A percentile compares a stretch with the other conserved stretches of the same genome.
These are phyloP conservation scores for Aspergillus ruber DNA, from an alignment of 2,329 filamentous ascomycete species.

Conservation along the genomic window DNA sequence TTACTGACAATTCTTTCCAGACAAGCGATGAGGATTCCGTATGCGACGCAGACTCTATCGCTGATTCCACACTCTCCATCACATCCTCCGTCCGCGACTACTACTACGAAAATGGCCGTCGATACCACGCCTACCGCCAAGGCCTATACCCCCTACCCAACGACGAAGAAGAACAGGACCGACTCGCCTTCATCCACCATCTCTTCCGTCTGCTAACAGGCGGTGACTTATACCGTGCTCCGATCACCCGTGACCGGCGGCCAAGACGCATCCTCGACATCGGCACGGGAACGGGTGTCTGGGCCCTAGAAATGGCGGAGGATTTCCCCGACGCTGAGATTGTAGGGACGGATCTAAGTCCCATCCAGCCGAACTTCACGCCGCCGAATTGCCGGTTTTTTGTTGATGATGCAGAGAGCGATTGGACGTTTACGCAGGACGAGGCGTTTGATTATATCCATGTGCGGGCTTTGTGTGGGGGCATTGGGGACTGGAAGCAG, in stretches of 20 bases:
- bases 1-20: slow-evolving; percentile 10
- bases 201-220: slow-evolving; percentile 30
- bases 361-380: slow-evolving; percentile 34
- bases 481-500: slow-evolving; percentile 29
- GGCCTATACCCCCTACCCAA: slow-evolving; percentile 40
- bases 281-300: slow-evolving; percentile 28
- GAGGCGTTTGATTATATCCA: slow-evolving; percentile 37
- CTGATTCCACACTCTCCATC: slow-evolving; percentile 35
- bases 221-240: slow-evolving; percentile 34
- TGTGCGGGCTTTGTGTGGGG: slow-evolving; percentile 29
- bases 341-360: slow-evolving; percentile 30
- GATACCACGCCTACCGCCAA: slow-evolving; percentile 38
- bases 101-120: slow-evolving; percentile 37
- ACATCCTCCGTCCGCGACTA: slow-evolving; percentile 35
- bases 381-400: slow-evolving; percentile 47
- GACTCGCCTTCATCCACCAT: slow-evolving; percentile 35
- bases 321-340: slow-evolving; percentile 29
- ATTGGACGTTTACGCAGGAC: slow-evolving; percentile 34
- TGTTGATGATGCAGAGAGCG: slow-evolving; percentile 38
- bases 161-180: slow-evolving; percentile 41
- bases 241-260: slow-evolving; percentile 17
- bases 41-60: slow-evolving; percentile 25
- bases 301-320: slow-evolving; percentile 41
- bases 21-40: slow-evolving; percentile 31
- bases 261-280: slow-evolving; percentile 26